Conservation (phyloP, 306 rosid species). For the Aeschynomene evenia region DNA sequence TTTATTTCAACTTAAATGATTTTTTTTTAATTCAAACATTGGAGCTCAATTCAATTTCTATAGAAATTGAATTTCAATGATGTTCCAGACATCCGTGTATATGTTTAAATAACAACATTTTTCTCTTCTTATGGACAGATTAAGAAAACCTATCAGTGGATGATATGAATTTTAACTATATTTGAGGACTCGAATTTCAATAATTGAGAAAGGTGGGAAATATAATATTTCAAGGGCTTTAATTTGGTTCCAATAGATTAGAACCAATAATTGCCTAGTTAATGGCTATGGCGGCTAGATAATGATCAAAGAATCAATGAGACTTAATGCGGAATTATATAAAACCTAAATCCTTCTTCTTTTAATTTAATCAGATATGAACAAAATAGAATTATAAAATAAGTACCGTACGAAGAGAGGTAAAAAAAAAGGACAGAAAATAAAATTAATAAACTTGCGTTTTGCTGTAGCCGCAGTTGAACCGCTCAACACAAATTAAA, state of each 20-base stretch:
- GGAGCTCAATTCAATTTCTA: too few species aligned
- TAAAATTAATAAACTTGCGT: background rate
- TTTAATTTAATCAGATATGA: background rate
- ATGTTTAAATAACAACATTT: background rate
- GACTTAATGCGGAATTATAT: background rate
- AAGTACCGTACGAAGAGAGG: background rate
- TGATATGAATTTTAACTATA: too few species aligned
- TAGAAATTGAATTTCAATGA: too few species aligned
- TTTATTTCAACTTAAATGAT: too few species aligned
- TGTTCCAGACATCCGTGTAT: too few species aligned
- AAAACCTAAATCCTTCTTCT: background rate
- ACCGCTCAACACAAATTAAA: background rate
- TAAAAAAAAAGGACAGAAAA: background rate
- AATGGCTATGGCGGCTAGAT: background rate
- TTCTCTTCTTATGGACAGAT: background rate
- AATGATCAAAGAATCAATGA: background rate
- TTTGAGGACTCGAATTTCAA: background rate
- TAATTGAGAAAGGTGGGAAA: background rate
- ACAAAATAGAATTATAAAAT: background rate
- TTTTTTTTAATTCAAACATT: too few species aligned
- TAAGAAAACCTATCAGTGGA: background rate
- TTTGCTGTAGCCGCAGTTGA: background rate
- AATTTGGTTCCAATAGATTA: background rate
- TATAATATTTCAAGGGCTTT: background rate
- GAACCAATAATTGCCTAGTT: background rate